Evolutionary conservation across 805 yeast species (phyloP), one percentile per base, ranked within the genome.

Genomic region (Starmera dryadoides): DNA sequence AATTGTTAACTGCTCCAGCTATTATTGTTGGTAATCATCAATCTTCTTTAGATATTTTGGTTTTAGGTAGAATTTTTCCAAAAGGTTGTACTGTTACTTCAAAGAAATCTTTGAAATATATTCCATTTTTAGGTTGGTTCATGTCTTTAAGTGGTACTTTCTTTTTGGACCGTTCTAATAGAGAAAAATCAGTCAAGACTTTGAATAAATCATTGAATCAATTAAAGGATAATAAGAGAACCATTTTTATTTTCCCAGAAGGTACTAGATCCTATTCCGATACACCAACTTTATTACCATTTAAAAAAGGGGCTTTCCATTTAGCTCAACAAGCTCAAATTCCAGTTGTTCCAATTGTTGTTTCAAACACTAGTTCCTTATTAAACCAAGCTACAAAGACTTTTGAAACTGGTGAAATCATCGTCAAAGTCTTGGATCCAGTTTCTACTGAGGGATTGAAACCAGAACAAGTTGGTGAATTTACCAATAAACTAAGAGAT

Each of bases 301-400:
- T 93, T 66, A 93, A 93, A 63, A 93, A 93, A 59, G 99, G 99
- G 40, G 97, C 98, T 0, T 93, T 93, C 79, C 97, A 93, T 62
- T 73, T 93, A 55, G 99, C 99, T 7, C 83, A 85, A 46, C 95
- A 88, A 62, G 95, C 95, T 6, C 78, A 77, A 32, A 79, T 91
- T 29, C 98, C 98, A 16, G 69, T 93, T 37, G 77, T 93, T 19
- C 98, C 99, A 8, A 68, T 84, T 37, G 94, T 86, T 12, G 88
- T 86, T 9, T 77, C 91, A 25, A 93, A 93, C 66, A 86, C 95
- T 39, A 79, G 95, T 4, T 73, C 77, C 23, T 59, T 93, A 35
- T 73, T 85, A 65, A 75, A 76, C 53, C 61, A 82, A 36, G 73
- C 72, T 46, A 62, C 69, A 33, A 73, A 73, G 43, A 70, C 76